These are phyloP conservation scores for Cucumis melo DNA, from an alignment of 306 rosid genomes.

Conservation along the genomic window DNA sequence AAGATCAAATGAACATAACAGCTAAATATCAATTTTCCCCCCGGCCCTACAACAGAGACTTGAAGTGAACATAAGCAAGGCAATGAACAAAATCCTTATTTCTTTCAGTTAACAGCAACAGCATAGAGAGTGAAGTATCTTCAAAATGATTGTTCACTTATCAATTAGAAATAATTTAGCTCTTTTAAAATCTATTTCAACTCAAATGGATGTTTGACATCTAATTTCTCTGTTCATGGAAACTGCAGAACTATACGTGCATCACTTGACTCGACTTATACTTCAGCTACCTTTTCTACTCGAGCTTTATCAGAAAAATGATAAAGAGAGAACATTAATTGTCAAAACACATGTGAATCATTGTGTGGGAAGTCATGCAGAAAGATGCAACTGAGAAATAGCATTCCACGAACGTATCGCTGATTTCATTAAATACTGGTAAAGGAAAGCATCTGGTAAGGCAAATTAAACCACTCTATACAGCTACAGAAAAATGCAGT, in stretches of 20 bases:
- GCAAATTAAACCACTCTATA: not conserved
- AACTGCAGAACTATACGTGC: not conserved
- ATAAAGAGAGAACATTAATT: not conserved
- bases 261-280: not conserved
- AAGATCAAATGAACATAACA: slow-evolving; percentile 16
- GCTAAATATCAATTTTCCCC: not conserved
- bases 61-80: not conserved
- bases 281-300: not conserved
- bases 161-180: not conserved
- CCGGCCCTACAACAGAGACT: not conserved
- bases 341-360: not conserved
- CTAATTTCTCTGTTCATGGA: not conserved
- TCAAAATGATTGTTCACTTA: not conserved
- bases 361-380: not conserved
- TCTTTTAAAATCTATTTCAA: not conserved
- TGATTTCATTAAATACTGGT: not conserved
- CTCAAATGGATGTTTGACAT: too few species aligned
- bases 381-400: not conserved
- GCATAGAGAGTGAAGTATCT: not conserved
- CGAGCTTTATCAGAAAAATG: not conserved
- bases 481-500: not conserved
- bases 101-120: not conserved
- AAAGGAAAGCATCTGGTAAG: not conserved
- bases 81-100: not conserved
- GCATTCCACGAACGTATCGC: too few species aligned